Conservation (phyloP, 1,139 yeast genomes). For the Eremothecium sinecaudum region DNA sequence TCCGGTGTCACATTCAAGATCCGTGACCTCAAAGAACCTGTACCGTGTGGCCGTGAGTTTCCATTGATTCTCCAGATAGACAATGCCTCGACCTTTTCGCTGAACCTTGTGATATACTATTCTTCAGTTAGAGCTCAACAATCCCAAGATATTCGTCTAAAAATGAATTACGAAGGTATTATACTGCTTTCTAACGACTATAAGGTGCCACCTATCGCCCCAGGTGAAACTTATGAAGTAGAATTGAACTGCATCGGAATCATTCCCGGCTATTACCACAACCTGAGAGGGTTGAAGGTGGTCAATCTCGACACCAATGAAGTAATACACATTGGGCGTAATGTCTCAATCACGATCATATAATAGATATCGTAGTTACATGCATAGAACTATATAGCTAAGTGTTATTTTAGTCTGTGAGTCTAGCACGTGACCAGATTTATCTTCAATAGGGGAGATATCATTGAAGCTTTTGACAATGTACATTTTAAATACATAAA, state of each 20-base stretch:
- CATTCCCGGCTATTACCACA: conserved; percentile 26
- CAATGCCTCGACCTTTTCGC: conserved; percentile 19
- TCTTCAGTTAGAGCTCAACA: conserved; percentile 14
- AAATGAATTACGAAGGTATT: conserved; percentile 24
- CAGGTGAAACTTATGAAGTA: conserved; percentile 24
- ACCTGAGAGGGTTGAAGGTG: conserved; percentile 26
- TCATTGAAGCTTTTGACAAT: no score
- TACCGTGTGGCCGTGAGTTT: conserved; percentile 16
- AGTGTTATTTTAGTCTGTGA: no score
- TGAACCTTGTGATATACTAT: conserved; percentile 23
- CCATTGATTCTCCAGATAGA: conserved; percentile 23
- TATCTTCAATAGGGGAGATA: no score
- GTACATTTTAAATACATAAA: no score
- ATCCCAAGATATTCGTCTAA: conserved; percentile 12
- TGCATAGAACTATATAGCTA: no score
- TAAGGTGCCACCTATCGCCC: conserved; percentile 25
- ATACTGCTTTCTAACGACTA: conserved; percentile 29
- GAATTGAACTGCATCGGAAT: conserved; percentile 26
- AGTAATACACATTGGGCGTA: conserved; percentile 24
- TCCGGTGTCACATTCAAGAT: conserved; percentile 10
- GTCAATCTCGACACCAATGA: conserved; percentile 27
- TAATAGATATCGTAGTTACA: no score
- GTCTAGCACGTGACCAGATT: no score
- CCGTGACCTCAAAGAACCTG: conserved; percentile 6
- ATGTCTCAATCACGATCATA: conserved; percentile 22